Evolutionary conservation across 1,139 yeast species (phyloP).

Genomic region (Diutina mesorugosa): DNA sequence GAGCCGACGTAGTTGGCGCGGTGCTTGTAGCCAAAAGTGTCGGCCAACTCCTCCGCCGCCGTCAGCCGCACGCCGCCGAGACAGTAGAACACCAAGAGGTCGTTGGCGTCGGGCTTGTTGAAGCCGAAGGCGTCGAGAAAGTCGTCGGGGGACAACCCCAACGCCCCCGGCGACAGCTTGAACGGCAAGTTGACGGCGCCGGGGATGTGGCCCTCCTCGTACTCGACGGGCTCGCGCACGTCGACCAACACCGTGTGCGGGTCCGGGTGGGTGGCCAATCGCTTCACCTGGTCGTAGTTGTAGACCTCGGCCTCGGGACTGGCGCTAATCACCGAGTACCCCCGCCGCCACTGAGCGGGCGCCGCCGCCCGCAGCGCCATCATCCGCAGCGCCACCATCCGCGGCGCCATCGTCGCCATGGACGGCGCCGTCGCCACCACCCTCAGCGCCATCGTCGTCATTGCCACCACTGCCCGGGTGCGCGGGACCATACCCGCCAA

Average conservation of each 20-base stretch:
- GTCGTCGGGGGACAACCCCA: conserved; percentile 66
- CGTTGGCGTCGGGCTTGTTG: conserved; percentile 59
- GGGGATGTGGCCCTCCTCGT: conserved; percentile 60
- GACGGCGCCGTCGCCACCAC: too few relatives aligned
- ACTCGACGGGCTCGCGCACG: conserved; percentile 87
- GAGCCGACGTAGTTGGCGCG: conserved; percentile 76
- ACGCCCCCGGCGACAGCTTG: conserved; percentile 89
- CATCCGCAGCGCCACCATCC: neutral
- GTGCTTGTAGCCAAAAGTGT: conserved; percentile 73
- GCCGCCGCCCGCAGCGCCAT: neutral
- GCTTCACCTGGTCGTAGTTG: conserved; percentile 43
- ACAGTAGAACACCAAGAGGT: conserved; percentile 82
- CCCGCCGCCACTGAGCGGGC: neutral
- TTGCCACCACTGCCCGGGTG: neutral
- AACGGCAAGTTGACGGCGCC: conserved; percentile 79
- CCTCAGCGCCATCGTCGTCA: neutral
- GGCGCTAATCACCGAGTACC: conserved; percentile 2
- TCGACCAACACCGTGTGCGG: conserved; percentile 54
- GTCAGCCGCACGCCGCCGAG: conserved; percentile 86
- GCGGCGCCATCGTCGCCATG: too few relatives aligned
- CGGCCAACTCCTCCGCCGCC: conserved; percentile 85
- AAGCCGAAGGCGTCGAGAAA: conserved; percentile 75
- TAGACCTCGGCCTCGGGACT: conserved; percentile 34
- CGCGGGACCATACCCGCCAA: neutral
- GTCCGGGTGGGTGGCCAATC: conserved; percentile 26